Conservation (phyloP, 2,329 filamentous ascomycete species). For the Stagonosporopsis cucurbitacearum region DNA sequence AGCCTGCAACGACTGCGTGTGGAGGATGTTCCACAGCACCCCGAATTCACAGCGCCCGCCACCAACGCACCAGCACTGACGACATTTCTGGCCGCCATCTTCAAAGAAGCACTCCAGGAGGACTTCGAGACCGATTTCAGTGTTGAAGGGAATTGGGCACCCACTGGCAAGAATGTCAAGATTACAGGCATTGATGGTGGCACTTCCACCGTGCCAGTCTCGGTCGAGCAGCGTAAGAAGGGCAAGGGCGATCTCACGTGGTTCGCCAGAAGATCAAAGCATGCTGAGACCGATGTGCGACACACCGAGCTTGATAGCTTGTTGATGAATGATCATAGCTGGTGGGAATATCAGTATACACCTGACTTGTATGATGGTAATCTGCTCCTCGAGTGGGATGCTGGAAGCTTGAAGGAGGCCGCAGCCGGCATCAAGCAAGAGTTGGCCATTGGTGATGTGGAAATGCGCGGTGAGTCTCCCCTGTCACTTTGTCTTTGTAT, state of each 20-base stretch:
- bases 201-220: constrained; percentile 13
- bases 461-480: constrained; percentile 46
- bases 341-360: constrained; percentile 65
- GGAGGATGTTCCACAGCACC: constrained; percentile 29
- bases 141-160: constrained; percentile 23
- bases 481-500: not conserved
- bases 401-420: constrained; percentile 34
- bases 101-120: constrained; percentile 25
- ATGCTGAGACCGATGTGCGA: constrained; percentile 55
- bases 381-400: constrained; percentile 53
- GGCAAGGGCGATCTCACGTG: constrained; percentile 60
- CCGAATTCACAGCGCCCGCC: constrained; percentile 11
- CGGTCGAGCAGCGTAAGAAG: constrained; percentile 28
- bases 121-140: constrained; percentile 26
- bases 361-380: constrained; percentile 60
- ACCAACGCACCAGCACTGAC: constrained; percentile 16
- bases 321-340: constrained; percentile 65
- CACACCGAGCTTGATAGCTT: constrained; percentile 69
- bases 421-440: constrained; percentile 28
- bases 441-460: constrained; percentile 39
- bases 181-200: constrained; percentile 17
- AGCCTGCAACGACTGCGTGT: constrained; percentile 12
- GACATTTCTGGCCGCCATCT: constrained; percentile 25
- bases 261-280: constrained; percentile 64
- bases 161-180: constrained; percentile 14